phyloP scores from a whole-genome alignment of 2,329 filamentous ascomycete genomes.

The Magnaporthiopsis rhizophila region DNA sequence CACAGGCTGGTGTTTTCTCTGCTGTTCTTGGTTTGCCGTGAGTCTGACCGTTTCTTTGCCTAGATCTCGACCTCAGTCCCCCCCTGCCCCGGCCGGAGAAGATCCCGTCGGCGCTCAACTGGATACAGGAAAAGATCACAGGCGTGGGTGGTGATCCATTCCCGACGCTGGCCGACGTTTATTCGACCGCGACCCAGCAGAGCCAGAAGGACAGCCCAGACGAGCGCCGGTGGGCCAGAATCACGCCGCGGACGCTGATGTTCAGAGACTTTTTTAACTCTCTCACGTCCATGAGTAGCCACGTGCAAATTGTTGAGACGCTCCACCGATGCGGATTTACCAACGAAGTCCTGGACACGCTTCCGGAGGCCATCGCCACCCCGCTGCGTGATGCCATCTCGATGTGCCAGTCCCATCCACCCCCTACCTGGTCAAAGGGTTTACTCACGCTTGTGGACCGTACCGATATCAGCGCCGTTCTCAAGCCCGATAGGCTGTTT shows the following conservation, averaged over 20 bases:
- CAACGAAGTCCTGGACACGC: constrained; percentile 61
- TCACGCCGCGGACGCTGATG: constrained; percentile 61
- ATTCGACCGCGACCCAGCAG: constrained; percentile 29
- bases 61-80: constrained; percentile 21
- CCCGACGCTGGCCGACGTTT: constrained; percentile 36
- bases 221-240: constrained; percentile 33
- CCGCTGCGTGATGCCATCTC: constrained; percentile 77
- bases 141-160: constrained; percentile 28
- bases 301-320: constrained; percentile 61
- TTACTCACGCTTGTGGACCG: constrained; percentile 71
- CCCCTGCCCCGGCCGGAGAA: constrained; percentile 22
- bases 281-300: constrained; percentile 41
- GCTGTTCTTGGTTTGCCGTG: not conserved
- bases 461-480: constrained; percentile 66
- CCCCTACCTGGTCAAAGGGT: constrained; percentile 63
- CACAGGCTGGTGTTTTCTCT: constrained; percentile 6
- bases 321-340: constrained; percentile 65
- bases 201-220: constrained; percentile 26
- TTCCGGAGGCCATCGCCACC: constrained; percentile 77
- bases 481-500: constrained; percentile 38
- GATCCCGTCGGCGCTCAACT: constrained; percentile 36
- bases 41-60: not conserved
- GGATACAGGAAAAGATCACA: constrained; percentile 42
- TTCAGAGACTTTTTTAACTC: constrained; percentile 60
- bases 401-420: constrained; percentile 76